Base-by-base conservation (phyloP, 2,329 filamentous ascomycete species). In the Sporothrix humicola region DNA sequence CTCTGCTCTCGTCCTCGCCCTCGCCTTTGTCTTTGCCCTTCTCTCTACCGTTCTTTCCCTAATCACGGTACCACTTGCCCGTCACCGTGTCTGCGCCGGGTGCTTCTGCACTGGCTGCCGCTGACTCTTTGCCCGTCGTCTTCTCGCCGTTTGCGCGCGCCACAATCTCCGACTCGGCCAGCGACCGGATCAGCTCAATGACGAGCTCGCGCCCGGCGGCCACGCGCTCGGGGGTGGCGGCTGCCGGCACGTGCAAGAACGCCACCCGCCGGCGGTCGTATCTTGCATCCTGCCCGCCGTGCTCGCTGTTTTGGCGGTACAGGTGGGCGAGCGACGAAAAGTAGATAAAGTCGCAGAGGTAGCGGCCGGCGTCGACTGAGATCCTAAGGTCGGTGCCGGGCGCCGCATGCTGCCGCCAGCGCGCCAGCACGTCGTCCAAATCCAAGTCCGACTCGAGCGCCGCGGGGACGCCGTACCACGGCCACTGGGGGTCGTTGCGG, bases 341-440 rank as follows among this genome's bases (percentile, higher is more conserved):
- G 81, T 92, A 93, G 77, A 92, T 93, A 79, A 93, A 95, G 79
- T 95, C 92, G 81, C 92, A 95, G 17, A 94, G 84, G 80, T 91
- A 95, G 23, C 87, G 87, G 2, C 92, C 92, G 0, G 92, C 89
- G 76, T 95, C 90, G 59, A 90, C 86, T 0, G 91, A 93, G 54
- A 92, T 83, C 46, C 88, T 85, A 8, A 90, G 80, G 75, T 87
- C 84, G 69, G 81, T 76, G 61, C 82, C 79, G 76, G 85, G 83
- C 69, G 61, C 20, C 15, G 69, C 68, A 13, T 85, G 80, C 46
- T 79, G 79, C 76, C 84, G 85, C 90, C 90, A 92, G 76, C 86
- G 81, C 72, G 77, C 76, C 78, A 89, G 82, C 1, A 91, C 85
- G 73, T 88, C 86, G n/a, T 86, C 85, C 23, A 90, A 77, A 73